A percentile compares a stretch with the other conserved stretches of the same genome.
Conservation (phyloP, 495 filamentous ascomycete genomes). For the Pyronema omphalodes region DNA sequence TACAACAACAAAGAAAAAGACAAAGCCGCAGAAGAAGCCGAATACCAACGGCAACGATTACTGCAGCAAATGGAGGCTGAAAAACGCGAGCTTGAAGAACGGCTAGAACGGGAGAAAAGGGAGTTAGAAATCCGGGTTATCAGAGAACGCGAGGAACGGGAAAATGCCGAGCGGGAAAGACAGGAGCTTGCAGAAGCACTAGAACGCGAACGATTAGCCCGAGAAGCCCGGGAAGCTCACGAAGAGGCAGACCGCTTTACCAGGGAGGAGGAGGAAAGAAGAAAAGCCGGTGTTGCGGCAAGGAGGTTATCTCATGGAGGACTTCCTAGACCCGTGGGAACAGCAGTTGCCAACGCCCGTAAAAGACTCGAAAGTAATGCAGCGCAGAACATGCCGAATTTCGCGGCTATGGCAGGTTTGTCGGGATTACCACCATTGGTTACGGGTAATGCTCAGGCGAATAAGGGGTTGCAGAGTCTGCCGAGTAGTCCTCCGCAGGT, state of each 20-base stretch:
- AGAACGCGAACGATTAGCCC: too few relatives aligned
- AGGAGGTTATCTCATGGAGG: too few relatives aligned
- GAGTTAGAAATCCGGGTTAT: background rate
- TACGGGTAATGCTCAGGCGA: too few relatives aligned
- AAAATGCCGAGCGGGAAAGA: background rate
- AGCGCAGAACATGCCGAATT: too few relatives aligned
- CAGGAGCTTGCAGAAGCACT: too few relatives aligned
- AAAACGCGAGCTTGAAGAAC: background rate
- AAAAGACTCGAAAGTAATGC: background rate
- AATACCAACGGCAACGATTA: background rate
- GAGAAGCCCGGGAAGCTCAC: too few relatives aligned
- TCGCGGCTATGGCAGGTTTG: too few relatives aligned
- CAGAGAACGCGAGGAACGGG: background rate
- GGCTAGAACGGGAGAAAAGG: background rate
- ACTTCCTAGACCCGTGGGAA: background rate
- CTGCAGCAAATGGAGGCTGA: background rate
- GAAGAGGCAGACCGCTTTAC: too few relatives aligned
- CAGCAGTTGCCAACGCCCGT: background rate
- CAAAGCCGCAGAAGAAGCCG: background rate
- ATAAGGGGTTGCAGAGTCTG: background rate
- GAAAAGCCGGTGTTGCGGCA: background rate
- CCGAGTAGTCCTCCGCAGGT: background rate
- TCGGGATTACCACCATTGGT: too few relatives aligned
- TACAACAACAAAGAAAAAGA: conserved; percentile 18
- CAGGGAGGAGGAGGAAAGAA: too few relatives aligned